These are phyloP conservation scores for Penicillium sp. DNA, from an alignment of 2,329 filamentous ascomycete species.

Conservation along the genomic window DNA sequence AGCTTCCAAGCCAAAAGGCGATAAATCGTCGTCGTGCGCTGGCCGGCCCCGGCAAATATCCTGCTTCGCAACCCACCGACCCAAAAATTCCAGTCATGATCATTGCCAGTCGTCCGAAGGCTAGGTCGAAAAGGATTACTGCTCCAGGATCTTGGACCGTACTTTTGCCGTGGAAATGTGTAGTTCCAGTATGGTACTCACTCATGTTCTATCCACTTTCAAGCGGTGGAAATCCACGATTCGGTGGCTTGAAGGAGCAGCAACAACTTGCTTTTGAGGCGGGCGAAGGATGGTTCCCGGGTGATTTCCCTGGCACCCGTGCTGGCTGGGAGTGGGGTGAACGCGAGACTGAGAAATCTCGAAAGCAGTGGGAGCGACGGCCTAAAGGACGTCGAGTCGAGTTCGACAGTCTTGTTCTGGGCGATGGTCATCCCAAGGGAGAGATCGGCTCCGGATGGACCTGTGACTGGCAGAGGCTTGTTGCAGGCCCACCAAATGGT, in stretches of 20 bases:
- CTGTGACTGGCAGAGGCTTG: slow-evolving; percentile 79
- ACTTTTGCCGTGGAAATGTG: slow-evolving; percentile 87
- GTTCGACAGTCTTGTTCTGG: slow-evolving; percentile 75
- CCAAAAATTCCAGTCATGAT: slow-evolving; percentile 78
- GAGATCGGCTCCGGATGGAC: slow-evolving; percentile 81
- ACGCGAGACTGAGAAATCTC: slow-evolving; percentile 62
- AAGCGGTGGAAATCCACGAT: slow-evolving; percentile 76
- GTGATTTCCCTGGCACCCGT: slow-evolving; percentile 77
- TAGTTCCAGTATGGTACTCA: slow-evolving; percentile 81
- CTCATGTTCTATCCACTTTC: slow-evolving; percentile 81
- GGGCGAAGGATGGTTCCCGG: slow-evolving; percentile 79
- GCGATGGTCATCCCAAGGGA: slow-evolving; percentile 69
- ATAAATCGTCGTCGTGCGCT: slow-evolving; percentile 75
- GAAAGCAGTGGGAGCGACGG: slow-evolving; percentile 70
- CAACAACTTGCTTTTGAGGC: slow-evolving; percentile 82
- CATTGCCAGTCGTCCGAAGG: slow-evolving; percentile 60
- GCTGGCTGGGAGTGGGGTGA: slow-evolving; percentile 80
- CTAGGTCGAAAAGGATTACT: slow-evolving; percentile 46
- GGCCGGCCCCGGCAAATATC: slow-evolving; percentile 64
- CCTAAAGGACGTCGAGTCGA: slow-evolving; percentile 81
- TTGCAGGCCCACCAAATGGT: slow-evolving; percentile 44
- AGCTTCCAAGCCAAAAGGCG: slow-evolving; percentile 74
- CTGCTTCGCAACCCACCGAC: slow-evolving; percentile 63
- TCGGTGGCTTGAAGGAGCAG: slow-evolving; percentile 79
- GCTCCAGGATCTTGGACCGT: slow-evolving; percentile 77